A percentile compares a stretch with the other conserved stretches of the same genome.
phyloP scores from a whole-genome alignment of 108 stramenopile species.

The Aurantiochytrium sp. region DNA sequence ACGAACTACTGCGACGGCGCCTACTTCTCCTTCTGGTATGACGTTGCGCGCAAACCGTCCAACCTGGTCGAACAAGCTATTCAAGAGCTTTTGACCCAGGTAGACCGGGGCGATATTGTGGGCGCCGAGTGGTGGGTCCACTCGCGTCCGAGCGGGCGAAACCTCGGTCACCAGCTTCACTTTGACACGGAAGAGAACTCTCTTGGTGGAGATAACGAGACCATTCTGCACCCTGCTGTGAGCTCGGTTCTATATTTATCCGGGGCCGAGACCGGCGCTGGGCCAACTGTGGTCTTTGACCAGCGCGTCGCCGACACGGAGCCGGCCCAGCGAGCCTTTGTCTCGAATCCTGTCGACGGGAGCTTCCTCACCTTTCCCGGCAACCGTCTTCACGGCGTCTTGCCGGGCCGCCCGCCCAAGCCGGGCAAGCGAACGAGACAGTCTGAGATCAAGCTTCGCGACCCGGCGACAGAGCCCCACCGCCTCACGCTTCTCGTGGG shows the following conservation, averaged over 20 bases:
- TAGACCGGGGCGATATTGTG: constrained; percentile 46
- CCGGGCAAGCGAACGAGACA: not conserved
- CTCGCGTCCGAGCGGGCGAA: constrained; percentile 67
- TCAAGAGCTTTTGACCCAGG: not conserved
- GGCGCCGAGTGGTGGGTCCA: constrained; percentile 80
- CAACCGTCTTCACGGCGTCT: constrained; percentile 71
- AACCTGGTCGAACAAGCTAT: constrained; percentile 7
- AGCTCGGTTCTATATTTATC: constrained; percentile 74
- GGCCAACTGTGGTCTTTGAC: constrained; percentile 74
- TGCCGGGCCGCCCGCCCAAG: constrained; percentile 64
- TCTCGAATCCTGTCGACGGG: constrained; percentile 61
- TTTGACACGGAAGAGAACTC: constrained; percentile 81
- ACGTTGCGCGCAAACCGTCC: not conserved
- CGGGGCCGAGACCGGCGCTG: constrained; percentile 55
- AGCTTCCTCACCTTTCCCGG: constrained; percentile 70
- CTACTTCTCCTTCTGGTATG: constrained; percentile 19
- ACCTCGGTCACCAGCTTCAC: constrained; percentile 78
- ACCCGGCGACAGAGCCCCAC: not conserved
- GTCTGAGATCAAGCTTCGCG: not conserved
- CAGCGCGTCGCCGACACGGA: constrained; percentile 65
- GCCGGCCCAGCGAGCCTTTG: constrained; percentile 56
- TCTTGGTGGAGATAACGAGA: constrained; percentile 51
- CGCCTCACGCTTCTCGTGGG: constrained; percentile 77
- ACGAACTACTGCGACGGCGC: constrained; percentile 9
- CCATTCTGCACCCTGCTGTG: constrained; percentile 70